Percentiles rank a stretch among this genome's conserved stretches.
Evolutionary conservation across 306 rosid species (phyloP).

Genomic region (peach (Prunus persica)): DNA sequence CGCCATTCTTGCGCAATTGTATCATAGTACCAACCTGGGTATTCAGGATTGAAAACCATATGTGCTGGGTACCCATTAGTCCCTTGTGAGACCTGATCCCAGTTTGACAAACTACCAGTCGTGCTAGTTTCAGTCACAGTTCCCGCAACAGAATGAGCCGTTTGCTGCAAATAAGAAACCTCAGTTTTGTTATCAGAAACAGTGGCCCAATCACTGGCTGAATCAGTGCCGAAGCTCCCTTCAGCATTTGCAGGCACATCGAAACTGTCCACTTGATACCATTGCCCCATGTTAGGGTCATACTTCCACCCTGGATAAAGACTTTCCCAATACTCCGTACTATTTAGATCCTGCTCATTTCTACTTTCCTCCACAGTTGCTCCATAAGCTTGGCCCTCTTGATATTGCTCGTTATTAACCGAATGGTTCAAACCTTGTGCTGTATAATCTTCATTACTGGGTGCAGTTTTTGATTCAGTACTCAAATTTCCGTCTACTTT

Average conservation of each 20-base stretch:
- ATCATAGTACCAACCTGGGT: constrained; percentile 84
- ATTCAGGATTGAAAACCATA: constrained; percentile 75
- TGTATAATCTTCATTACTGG: constrained; percentile 29
- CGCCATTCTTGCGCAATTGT: constrained; percentile 70
- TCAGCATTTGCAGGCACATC: constrained; percentile 31
- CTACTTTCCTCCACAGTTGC: constrained; percentile 33
- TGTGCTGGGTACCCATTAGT: constrained; percentile 70
- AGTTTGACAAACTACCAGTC: constrained; percentile 38
- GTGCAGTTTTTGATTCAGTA: constrained; percentile 20
- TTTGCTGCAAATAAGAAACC: constrained; percentile 53
- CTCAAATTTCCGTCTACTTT: constrained; percentile 20
- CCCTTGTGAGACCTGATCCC: constrained; percentile 55
- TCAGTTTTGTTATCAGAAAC: constrained; percentile 41
- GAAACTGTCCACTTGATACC: constrained; percentile 65
- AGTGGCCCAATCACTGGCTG: constrained; percentile 36
- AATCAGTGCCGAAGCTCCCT: constrained; percentile 29
- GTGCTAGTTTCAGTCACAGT: constrained; percentile 54
- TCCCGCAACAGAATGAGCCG: constrained; percentile 43
- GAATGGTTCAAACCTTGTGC: constrained; percentile 31
- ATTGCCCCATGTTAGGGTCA: constrained; percentile 58
- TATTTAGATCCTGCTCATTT: constrained; percentile 51
- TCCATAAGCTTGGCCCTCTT: constrained; percentile 40
- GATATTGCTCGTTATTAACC: constrained; percentile 35
- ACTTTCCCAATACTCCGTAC: constrained; percentile 66
- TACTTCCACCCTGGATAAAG: constrained; percentile 85